Evolutionary conservation across 2,329 filamentous ascomycete genomes (phyloP), one percentile per base, ranked within the genome.

Genomic region (Colletotrichum melonis): DNA sequence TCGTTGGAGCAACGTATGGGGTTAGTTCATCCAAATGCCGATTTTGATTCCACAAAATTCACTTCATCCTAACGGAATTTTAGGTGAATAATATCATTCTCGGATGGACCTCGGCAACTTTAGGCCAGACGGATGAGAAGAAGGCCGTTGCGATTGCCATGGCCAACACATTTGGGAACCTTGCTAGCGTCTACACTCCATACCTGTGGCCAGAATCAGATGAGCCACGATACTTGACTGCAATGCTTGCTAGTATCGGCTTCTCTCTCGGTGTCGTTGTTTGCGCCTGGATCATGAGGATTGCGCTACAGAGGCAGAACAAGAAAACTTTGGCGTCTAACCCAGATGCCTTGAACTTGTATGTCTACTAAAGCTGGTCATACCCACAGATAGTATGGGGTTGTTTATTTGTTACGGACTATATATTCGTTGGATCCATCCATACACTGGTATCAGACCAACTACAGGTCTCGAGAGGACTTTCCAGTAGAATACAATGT

Each of bases 121-220:
- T 84, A n/a, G 84, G 84, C 1, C 85, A 87, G 73, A 86, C 84
- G 0, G 81, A 84, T 3, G 85, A 87, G 76, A 87, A 87, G 77
- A 86, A 85, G 74, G 85, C 85, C 0, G 82, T 82, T 3, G 80
- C 84, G 0, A 79, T 87, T 5, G 84, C 83, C 7, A 76, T 74
- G 68, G 52, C 35, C 30, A 76, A 73, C 16, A 72, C 70, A 0
- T 58, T 74, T 14, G 73, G 66, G 28, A 76, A 75, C 63, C 26
- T 69, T 4, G 49, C 67, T 22, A 70, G 60, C 19, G 66, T 76
- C 0, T 76, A 75, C 56, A 76, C 75, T 1, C 74, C 70, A 0
- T 76, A 73, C 65, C 28, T 75, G 5, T 75, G 69, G 68, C 64
- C 74, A 3, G 59, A 67, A 3, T 58, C 56, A 5, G 70, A 72